These are phyloP conservation scores for Huntiella abstrusa DNA, from an alignment of 2,329 filamentous ascomycete genomes.

Conservation along the genomic window DNA sequence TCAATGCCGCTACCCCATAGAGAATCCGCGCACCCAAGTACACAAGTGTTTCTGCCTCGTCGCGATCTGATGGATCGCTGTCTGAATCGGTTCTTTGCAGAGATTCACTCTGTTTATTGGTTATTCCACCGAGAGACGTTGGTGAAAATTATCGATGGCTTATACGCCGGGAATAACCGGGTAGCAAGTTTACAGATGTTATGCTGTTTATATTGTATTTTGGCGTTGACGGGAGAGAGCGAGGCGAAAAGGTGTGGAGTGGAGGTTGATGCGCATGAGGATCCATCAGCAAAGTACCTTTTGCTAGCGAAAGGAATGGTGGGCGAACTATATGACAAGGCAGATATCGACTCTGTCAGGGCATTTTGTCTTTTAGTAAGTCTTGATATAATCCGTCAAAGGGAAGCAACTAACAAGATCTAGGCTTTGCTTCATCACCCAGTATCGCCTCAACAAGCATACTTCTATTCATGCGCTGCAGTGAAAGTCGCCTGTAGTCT, in stretches of 20 bases:
- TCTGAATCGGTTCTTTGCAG: constrained; percentile 16
- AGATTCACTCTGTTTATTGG: constrained; percentile 17
- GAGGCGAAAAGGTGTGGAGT: constrained; percentile 12
- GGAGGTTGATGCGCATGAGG: constrained; percentile 1
- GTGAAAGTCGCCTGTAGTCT: constrained; percentile 15
- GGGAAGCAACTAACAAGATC: neutral
- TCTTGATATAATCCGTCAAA: neutral
- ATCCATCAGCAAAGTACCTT: constrained; percentile 13
- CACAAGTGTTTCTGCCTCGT: constrained; percentile 14
- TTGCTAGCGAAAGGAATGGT: constrained; percentile 15
- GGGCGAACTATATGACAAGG: constrained; percentile 15
- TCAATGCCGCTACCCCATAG: neutral
- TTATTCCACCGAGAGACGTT: constrained; percentile 16
- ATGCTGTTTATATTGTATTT: constrained; percentile 15
- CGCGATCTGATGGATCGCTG: constrained; percentile 16
- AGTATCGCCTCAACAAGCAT: constrained; percentile 15
- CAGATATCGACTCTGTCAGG: constrained; percentile 15
- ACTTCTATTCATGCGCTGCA: constrained; percentile 16
- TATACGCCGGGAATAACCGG: constrained; percentile 15
- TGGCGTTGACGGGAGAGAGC: constrained; percentile 16
- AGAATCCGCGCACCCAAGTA: constrained; percentile 1
- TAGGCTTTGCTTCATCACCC: constrained; percentile 6
- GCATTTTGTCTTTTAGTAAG: constrained; percentile 15
- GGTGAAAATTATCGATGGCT: constrained; percentile 14
- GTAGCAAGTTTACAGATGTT: constrained; percentile 15